Conservation (phyloP, 2,329 filamentous ascomycete genomes). For the Neonectria punicea region DNA sequence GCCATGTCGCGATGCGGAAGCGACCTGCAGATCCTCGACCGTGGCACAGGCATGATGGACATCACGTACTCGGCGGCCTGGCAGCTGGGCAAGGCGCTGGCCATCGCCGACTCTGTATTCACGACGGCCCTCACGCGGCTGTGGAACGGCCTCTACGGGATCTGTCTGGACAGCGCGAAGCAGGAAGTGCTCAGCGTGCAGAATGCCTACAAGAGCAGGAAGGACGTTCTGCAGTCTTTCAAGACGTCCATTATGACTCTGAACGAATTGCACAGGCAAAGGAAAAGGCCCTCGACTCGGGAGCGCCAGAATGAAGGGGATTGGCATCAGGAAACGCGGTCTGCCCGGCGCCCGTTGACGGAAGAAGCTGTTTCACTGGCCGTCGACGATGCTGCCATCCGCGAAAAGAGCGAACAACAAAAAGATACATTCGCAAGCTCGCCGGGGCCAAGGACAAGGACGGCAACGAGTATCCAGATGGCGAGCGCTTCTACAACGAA, state of each 20-base stretch:
- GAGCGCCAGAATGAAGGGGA: background rate
- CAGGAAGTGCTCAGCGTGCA: background rate
- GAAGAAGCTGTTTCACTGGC: background rate
- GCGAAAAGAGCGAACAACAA: background rate
- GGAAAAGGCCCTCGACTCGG: background rate
- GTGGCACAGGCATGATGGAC: slow-evolving; percentile 1
- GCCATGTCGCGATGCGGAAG: background rate
- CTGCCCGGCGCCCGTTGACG: background rate
- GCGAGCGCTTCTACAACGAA: no score
- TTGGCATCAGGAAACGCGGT: background rate
- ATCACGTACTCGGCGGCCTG: slow-evolving; percentile 14
- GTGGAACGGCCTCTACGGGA: background rate
- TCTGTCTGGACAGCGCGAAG: background rate
- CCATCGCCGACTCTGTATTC: slow-evolving; percentile 4
- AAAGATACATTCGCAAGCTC: background rate
- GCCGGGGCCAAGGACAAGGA: background rate
- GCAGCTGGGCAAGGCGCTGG: slow-evolving; percentile 4
- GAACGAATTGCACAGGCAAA: background rate
- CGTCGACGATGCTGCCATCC: background rate
- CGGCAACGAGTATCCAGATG: no score
- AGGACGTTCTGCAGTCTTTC: background rate
- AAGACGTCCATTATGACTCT: background rate
- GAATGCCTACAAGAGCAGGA: background rate
- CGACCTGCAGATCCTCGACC: slow-evolving; percentile 7
- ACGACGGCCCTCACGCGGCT: background rate